Evolutionary conservation across 495 filamentous ascomycete species (phyloP).

Genomic region (Bacidia rubella): DNA sequence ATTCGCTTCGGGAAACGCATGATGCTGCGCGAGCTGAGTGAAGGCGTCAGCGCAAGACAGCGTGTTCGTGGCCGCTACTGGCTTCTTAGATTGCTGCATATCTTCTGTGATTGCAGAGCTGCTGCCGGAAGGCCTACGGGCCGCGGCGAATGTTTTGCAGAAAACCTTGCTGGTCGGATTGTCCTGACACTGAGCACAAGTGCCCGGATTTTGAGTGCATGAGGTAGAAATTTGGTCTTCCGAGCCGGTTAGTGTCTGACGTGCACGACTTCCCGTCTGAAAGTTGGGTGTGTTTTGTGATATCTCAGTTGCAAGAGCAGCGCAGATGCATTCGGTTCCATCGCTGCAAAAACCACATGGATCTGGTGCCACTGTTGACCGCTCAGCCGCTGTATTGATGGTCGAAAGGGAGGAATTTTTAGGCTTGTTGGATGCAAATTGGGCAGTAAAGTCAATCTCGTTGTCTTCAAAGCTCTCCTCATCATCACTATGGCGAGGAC

Average conservation of each 20-base stretch:
- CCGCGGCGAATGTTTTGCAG: conserved; percentile 70
- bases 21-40: conserved; percentile 67
- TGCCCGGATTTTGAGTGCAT: conserved; percentile 62
- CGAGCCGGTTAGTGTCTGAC: neutral
- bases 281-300: neutral
- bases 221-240: conserved; percentile 9
- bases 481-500: conserved; percentile 22
- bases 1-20: conserved; percentile 61
- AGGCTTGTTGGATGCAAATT: conserved; percentile 38
- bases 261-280: neutral
- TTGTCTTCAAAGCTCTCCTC: conserved; percentile 44
- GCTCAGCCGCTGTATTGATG: conserved; percentile 22
- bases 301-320: conserved; percentile 46
- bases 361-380: conserved; percentile 32
- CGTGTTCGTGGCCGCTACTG: conserved; percentile 19
- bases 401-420: conserved; percentile 21
- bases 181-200: conserved; percentile 63
- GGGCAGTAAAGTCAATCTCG: conserved; percentile 62
- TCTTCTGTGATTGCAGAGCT: conserved; percentile 16
- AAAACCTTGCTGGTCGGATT: conserved; percentile 74
- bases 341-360: conserved; percentile 82
- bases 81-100: conserved; percentile 8
- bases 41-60: conserved; percentile 68
- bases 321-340: conserved; percentile 73
- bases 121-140: conserved; percentile 20